Base-by-base conservation (phyloP, 306 rosid genomes). In the Ormosia semicastrata region DNA sequence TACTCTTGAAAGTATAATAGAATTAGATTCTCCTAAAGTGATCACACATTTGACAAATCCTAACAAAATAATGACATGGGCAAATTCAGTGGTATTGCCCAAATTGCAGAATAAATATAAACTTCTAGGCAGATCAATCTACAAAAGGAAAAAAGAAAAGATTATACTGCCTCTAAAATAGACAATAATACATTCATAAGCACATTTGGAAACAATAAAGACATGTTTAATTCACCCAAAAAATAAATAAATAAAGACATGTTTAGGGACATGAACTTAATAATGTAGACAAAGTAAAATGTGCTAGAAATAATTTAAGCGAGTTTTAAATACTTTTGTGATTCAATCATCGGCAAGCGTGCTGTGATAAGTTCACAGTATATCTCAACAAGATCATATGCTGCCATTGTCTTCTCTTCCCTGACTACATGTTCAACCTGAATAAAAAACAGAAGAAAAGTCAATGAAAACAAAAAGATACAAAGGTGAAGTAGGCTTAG, bases 401-500 rank as follows among this genome's bases (percentile, higher is more conserved):
- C 98, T n/a, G 93, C 91, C 86, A 82, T 80, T 8, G 89, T 86
- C 91, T 93, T 95, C 91, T 95, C 99, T 84, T 95, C 99, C 83
- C 98, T 89, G 69, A 89, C 81, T 66, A 95, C 93, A 89, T 95
- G 99, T 85, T 95, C 99, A 85, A 95, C 97, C 98, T 95, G 86
- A 88, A 82, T 10, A 75, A 7, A 69, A n/a, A 49, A 80, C 44
- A 29, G 13, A 8, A 18, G 15, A 66, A 62, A 62, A 73, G 50
- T 72, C 52, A 82, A 72, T 32, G n/a, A 40, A 67, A 75, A 9
- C 4, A n/a, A 60, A 32, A 17, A 63, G 57, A 71, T 29, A 32
- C 11, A 40, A 78, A 53, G 33, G 36, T 40, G 66, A 54, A 66
- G 43, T 13, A 18, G 6, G 24, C 11, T 18, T 52, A 73, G 53